Evolutionary conservation across 371 early-diverging fungal species (phyloP), one percentile per base, ranked within the genome.

Genomic region (Mortierella sp.): DNA sequence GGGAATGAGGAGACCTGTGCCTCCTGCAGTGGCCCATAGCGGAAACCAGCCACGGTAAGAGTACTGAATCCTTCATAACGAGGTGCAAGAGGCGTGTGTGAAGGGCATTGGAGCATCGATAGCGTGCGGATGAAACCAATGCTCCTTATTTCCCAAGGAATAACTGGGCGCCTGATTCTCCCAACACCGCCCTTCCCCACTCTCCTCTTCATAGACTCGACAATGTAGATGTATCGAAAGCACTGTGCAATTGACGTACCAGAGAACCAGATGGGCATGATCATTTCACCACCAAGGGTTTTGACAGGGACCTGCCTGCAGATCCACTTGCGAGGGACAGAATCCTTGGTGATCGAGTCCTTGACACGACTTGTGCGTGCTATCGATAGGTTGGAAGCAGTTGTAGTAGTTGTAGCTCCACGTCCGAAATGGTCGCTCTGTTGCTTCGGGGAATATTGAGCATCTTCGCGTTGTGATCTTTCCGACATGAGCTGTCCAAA

Each of bases 281-380:
- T 67, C 63, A 73, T 73, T 51, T 73, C 74, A 3, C 74, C 74
- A 29, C 74, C 74, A 13, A 73, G 67, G 1, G 74, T 73, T 60
- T 62, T 63, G 56, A 67, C 63, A 27, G 67, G 63, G 16, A 73
- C 67, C 24, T 62, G 67, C 49, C 53, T 67, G 45, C 74, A 73
- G 44, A 67, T 73, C 74, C 74, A 73, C 31, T 73, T 73, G 25
- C 74, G 67, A 9, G 74, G 74, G 1, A 53, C 43, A n/a, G 74
- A 67, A 10, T 73, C 74, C 49, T 73, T 73, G 41, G 74, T 67
- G 28, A 73, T 67, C 2, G 62, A 40, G 13, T 62, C 67, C 41
- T 60, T 73, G 52, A 58, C 60, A 17, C 63, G 63, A 25, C 47
- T 57, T 34, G 61, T 21, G 12, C 68, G 56, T 37, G 61, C 27